Percentiles rank a stretch among this genome's conserved stretches.
These are phyloP conservation scores for Ustilago lituana DNA, from an alignment of 1,284 basidiomycete species.

Conservation along the genomic window DNA sequence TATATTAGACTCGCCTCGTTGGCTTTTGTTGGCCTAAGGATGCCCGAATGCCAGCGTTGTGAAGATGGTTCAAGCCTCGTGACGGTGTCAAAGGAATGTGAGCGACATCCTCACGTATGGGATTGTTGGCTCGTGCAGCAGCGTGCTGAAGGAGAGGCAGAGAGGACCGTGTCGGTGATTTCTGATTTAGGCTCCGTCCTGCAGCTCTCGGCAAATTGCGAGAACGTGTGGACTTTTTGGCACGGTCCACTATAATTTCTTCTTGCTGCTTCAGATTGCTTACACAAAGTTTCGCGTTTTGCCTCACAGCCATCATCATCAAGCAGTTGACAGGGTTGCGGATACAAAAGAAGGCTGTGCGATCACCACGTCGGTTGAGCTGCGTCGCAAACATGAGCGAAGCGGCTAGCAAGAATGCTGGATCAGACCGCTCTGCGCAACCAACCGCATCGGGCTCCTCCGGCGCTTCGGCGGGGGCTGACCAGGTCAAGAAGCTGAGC, in stretches of 20 bases:
- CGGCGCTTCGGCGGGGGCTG: neutral
- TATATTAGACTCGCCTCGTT: constrained; percentile 1
- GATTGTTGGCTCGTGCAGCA: no score
- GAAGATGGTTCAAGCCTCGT: no score
- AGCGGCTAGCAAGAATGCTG: neutral
- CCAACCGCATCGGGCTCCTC: neutral
- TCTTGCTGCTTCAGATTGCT: no score
- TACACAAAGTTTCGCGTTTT: no score
- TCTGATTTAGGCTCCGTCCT: neutral
- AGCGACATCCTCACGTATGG: no score
- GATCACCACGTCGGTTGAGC: neutral
- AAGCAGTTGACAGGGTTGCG: neutral
- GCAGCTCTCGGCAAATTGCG: constrained; percentile 3
- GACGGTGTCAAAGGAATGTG: no score
- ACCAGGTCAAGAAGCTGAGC: constrained; percentile 65
- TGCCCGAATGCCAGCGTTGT: no score
- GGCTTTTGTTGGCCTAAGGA: no score
- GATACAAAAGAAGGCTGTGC: neutral
- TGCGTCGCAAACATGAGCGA: constrained; percentile 8
- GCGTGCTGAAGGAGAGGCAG: no score
- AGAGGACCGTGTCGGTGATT: constrained; percentile 7
- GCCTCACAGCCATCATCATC: neutral
- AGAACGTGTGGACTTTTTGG: neutral
- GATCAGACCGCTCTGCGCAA: neutral
- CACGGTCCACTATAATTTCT: neutral